Percentiles rank a stretch among this genome's conserved stretches.
Evolutionary conservation across 179 eudicot species (phyloP).

Genomic region (Spergularia azorica): DNA sequence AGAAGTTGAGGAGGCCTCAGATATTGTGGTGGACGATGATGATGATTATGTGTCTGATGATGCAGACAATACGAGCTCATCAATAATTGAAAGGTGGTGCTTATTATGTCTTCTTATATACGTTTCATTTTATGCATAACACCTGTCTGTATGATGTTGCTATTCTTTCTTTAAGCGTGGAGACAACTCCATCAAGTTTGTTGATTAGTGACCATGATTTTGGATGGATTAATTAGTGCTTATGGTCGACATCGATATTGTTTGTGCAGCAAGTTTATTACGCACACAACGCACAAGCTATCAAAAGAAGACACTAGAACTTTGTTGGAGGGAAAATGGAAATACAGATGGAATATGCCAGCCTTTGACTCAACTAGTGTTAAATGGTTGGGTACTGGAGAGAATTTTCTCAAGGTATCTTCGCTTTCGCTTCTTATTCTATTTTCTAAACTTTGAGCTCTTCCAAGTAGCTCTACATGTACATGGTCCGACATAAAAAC

Average conservation of each 20-base stretch:
- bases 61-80: slow-evolving; percentile 28
- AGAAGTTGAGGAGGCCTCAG: slow-evolving; percentile 30
- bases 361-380: slow-evolving; percentile 47
- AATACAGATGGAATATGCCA: slow-evolving; percentile 74
- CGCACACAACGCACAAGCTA: slow-evolving; percentile 58
- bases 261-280: slow-evolving; percentile 63
- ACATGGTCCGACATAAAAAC: neutral
- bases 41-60: slow-evolving; percentile 29
- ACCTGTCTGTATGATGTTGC: neutral
- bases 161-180: neutral
- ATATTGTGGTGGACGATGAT: slow-evolving; percentile 20
- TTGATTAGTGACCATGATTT: neutral
- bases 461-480: neutral
- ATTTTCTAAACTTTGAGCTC: neutral
- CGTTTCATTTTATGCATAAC: neutral
- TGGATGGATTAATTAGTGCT: neutral
- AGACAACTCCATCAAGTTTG: neutral
- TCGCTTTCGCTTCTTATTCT: neutral
- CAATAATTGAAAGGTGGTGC: slow-evolving; percentile 29
- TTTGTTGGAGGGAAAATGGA: slow-evolving; percentile 60
- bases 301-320: slow-evolving; percentile 55
- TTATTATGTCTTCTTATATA: neutral
- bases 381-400: slow-evolving; percentile 89
- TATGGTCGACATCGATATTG: slow-evolving; percentile 15
- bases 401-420: slow-evolving; percentile 51